A percentile compares a stretch with the other conserved stretches of the same genome.
Evolutionary conservation across 2,329 filamentous ascomycete genomes (phyloP).

Genomic region (Aspergillus eucalypticola): DNA sequence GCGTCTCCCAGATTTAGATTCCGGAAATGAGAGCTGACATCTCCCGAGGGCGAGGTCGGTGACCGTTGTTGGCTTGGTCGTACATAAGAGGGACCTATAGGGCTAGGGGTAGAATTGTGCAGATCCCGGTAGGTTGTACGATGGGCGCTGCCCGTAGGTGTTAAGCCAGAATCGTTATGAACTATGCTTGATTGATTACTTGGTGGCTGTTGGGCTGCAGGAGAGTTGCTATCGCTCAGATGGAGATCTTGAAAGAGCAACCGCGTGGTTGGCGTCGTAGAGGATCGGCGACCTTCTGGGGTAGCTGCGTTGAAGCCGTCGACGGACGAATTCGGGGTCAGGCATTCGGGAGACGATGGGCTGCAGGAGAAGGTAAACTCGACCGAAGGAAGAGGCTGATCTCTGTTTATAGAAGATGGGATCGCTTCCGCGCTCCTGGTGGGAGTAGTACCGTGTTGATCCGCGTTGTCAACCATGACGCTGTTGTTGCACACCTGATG

Average conservation of each 20-base stretch:
- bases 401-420: too few species aligned
- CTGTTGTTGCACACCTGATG: too few species aligned
- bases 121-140: slow-evolving; percentile 14
- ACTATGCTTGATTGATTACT: too few species aligned
- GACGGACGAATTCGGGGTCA: slow-evolving; percentile 6
- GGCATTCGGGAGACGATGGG: slow-evolving; percentile 3
- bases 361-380: slow-evolving; percentile 11
- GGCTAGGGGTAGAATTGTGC: slow-evolving; percentile 11
- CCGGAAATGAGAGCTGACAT: too few species aligned
- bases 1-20: too few species aligned
- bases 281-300: neutral
- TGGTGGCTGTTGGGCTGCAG: neutral
- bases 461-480: too few species aligned
- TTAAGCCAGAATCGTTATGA: neutral
- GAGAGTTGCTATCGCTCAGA: neutral
- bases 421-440: too few species aligned
- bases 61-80: neutral
- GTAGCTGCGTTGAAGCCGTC: neutral
- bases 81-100: neutral
- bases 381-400: slow-evolving; percentile 3
- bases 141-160: neutral
- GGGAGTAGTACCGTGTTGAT: too few species aligned
- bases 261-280: slow-evolving; percentile 1
- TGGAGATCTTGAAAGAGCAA: neutral
- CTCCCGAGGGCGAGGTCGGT: neutral